Conservation (phyloP, 2,329 filamentous ascomycete species). For the Colletotrichum sansevieriae region DNA sequence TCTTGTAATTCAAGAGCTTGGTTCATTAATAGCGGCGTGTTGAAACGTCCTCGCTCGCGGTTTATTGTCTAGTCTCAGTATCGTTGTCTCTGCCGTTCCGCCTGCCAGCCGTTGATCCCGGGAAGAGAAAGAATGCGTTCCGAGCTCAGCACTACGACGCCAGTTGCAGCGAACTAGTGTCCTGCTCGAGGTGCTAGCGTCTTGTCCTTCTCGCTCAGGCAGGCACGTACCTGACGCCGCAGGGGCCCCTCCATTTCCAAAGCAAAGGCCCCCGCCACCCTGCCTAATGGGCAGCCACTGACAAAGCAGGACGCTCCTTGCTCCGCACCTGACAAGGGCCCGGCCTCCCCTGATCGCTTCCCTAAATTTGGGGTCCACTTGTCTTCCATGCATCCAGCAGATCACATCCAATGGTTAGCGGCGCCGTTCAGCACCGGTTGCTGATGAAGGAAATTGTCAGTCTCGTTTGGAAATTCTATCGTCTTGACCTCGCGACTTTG, state of each 20-base stretch:
- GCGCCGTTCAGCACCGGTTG: conserved; percentile 27
- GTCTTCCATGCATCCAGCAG: neutral
- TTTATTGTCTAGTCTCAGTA: neutral
- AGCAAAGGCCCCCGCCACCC: neutral
- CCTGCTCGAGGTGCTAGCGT: neutral
- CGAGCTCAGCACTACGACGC: neutral
- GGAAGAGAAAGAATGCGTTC: conserved; percentile 15
- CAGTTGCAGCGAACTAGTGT: neutral
- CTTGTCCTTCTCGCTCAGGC: neutral
- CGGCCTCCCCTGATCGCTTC: conserved; percentile 1
- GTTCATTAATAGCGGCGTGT: neutral
- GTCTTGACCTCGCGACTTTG: conserved; percentile 5
- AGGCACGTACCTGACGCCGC: neutral
- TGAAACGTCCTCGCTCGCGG: neutral
- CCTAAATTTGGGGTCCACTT: conserved; percentile 21
- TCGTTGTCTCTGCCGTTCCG: conserved; percentile 10
- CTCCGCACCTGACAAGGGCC: neutral
- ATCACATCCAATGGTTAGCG: conserved; percentile 24
- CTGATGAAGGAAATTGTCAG: conserved; percentile 32
- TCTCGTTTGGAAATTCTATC: conserved; percentile 31
- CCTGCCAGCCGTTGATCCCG: conserved; percentile 8
- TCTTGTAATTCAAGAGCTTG: neutral
- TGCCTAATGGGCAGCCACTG: too few relatives aligned
- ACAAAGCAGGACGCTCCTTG: neutral
- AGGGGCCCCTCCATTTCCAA: conserved; percentile 15